phyloP scores from a whole-genome alignment of 768 basidiomycete genomes.

The Suillus ampliporus region DNA sequence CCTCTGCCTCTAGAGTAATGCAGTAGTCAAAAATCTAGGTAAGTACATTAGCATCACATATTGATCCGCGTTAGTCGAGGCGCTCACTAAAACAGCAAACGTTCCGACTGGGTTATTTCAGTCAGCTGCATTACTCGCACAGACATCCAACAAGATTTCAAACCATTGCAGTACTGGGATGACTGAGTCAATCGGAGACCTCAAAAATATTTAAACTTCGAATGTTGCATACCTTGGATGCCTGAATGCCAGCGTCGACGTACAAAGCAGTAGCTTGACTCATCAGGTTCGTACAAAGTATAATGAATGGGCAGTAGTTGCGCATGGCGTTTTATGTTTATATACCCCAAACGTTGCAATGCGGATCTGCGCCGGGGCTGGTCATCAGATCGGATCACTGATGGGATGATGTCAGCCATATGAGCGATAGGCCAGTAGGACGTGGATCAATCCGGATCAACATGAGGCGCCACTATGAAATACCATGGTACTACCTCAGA shows the following conservation, averaged over 20 bases:
- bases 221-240: slow-evolving; percentile 3
- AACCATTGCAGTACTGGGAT: background rate
- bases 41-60: background rate
- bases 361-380: too few species aligned
- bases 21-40: slow-evolving; percentile 26
- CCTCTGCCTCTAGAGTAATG: slow-evolving; percentile 29
- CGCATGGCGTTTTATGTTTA: too few species aligned
- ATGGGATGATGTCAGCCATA: too few species aligned
- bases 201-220: background rate
- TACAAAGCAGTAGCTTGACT: background rate
- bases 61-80: background rate
- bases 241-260: background rate
- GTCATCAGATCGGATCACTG: too few species aligned
- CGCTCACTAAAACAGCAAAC: background rate
- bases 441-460: too few species aligned
- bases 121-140: background rate
- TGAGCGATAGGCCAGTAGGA: too few species aligned
- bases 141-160: background rate
- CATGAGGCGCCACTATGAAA: too few species aligned
- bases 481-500: too few species aligned
- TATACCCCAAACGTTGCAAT: too few species aligned
- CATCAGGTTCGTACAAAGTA: background rate
- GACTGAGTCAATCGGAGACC: background rate
- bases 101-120: background rate
- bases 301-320: too few species aligned